Percentiles rank a stretch among this genome's conserved stretches.
Evolutionary conservation across 2,329 filamentous ascomycete genomes (phyloP).

Genomic region (Scedosporium minutisporum): DNA sequence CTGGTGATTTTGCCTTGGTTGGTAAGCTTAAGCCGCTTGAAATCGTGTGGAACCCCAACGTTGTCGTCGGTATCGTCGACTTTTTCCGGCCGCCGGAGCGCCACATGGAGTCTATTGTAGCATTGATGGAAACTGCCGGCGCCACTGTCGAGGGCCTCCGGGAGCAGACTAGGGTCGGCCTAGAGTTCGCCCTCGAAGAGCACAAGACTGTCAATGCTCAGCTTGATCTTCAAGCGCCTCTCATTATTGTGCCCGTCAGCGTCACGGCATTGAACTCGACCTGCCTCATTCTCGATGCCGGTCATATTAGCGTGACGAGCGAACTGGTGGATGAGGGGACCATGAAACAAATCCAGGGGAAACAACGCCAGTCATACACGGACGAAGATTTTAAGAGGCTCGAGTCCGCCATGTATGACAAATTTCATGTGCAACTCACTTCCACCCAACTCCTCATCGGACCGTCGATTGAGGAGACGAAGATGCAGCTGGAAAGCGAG

Average conservation of each 20-base stretch:
- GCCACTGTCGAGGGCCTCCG: constrained; percentile 91
- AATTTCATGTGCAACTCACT: constrained; percentile 83
- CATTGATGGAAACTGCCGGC: constrained; percentile 89
- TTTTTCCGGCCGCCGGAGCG: constrained; percentile 96
- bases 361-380: constrained; percentile 78
- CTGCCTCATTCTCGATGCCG: constrained; percentile 90
- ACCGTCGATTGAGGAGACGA: constrained; percentile 83
- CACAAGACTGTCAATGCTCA: constrained; percentile 98
- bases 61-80: constrained; percentile 79
- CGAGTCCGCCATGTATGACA: constrained; percentile 94
- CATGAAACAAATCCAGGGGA: constrained; percentile 79
- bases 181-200: constrained; percentile 93
- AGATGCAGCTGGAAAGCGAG: constrained; percentile 63
- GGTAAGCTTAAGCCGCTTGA: constrained; percentile 92
- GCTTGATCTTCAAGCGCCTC: constrained; percentile 84
- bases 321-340: constrained; percentile 89
- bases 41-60: constrained; percentile 93
- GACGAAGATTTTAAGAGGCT: constrained; percentile 82
- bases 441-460: constrained; percentile 95
- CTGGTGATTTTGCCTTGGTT: constrained; percentile 81
- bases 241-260: constrained; percentile 93
- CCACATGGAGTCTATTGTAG: constrained; percentile 97
- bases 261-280: constrained; percentile 72
- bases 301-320: constrained; percentile 89
- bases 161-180: constrained; percentile 87